Evolutionary conservation across 371 early-diverging fungal genomes (phyloP), one percentile per base, ranked within the genome.

Genomic region (Mortierella sp.): DNA sequence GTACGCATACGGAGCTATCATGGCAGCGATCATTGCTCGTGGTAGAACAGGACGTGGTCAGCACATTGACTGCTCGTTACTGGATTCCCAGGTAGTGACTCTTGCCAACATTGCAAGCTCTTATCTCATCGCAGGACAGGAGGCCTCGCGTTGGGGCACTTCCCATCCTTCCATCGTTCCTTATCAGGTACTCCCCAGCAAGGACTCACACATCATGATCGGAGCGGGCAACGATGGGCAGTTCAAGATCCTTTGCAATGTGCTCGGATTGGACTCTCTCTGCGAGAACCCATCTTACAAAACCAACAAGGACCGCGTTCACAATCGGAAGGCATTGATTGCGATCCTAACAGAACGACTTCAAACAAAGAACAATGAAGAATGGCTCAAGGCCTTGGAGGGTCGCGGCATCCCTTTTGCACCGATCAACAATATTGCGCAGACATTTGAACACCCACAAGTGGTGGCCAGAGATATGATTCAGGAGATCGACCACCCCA

Each of bases 151-250:
- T 19, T 89, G 90, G 91, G 97, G 96, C 16, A 94, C 96, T 1
- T 83, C 89, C 2, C 97, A 97, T 72, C 86, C 93, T 1, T 91
- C 95, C 3, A 96, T 97, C 57, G 97, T 95, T 6, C 97, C 97
- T 24, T 97, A 97, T 71, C 93, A 95, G 72, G 92, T 89, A 18
- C 88, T 95, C 48, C 86, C 88, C 0, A 95, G 94, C n/a, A 82
- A 76, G 38, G 91, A 95, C 72, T 90, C 91, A 1, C 84, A 86
- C 78, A 88, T 97, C 46, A 91, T 95, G 82, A 82, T 97, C 46
- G 97, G 96, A 3, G 92, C 94, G 0, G 97, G 96, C 1, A 96
- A 95, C 72, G 93, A 96, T 65, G 78, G 83, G 0, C 96, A 96
- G 64, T 96, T 93, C 78, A 76, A 70, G 42, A 88, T 89, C 38